Base-by-base conservation (phyloP, 306 rosid genomes). In the Sicyos edulis region DNA sequence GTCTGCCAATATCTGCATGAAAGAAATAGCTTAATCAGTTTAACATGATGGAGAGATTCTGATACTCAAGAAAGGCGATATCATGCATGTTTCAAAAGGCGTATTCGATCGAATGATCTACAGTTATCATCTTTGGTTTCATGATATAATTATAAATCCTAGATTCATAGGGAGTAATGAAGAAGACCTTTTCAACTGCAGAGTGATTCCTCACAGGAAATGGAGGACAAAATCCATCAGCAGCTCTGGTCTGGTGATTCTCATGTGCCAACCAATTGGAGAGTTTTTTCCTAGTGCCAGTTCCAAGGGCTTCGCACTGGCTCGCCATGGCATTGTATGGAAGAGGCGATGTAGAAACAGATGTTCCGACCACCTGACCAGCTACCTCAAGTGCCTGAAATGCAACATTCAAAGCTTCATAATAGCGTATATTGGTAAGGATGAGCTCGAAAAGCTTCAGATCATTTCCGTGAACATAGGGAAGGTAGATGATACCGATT, bases 291-390 rank as follows among this genome's bases (percentile, higher is more conserved):
- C 99, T 83, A 56, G 95, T 83, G 80, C 91, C 89, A n/a, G 95
- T 87, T 63, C 99, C 99, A 4, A 93, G 89, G 16, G 92, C 86
- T 80, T 93, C 99, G 26, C 97, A 93, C 79, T 91, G 99, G 86
- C 88, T 85, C 16, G 97, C 87, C 92, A 93, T 91, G 81, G 96
- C 47, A 49, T 87, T 85, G 86, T 85, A 93, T n/a, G 99, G 95
- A 15, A 93, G 95, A 17, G 97, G 96, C 1, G 95, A 88, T 45
- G 89, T 82, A 47, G 97, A 89, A 65, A 93, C 78, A 0, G 86
- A 65, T 21, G 97, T 74, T 81, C 97, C 99, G 0, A 89, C 97
- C 55, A 93, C 99, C 65, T 91, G 95, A 79, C 99, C 91, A 2
- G 99, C 99, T 47, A 91, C 97, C 86, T 87, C 96, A 53, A 93